phyloP scores from a whole-genome alignment of 805 yeast species.

The Zygoascus flipseniorum region DNA sequence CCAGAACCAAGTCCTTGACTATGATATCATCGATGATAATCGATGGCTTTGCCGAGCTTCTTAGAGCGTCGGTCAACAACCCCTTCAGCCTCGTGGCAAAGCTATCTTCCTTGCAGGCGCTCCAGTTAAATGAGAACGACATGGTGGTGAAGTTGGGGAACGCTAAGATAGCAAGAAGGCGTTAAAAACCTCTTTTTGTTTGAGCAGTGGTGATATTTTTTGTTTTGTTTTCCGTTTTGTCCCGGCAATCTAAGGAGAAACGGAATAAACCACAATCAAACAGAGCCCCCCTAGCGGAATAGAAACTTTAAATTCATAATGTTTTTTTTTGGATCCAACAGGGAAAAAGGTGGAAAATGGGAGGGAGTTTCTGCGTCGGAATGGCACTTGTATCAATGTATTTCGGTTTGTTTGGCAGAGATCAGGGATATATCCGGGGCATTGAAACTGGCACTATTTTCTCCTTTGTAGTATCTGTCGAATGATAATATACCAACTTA shows the following conservation, averaged over 20 bases:
- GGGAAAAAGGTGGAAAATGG: too few species aligned
- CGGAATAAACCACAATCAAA: not conserved
- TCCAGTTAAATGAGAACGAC: conserved; percentile 66
- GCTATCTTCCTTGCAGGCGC: conserved; percentile 55
- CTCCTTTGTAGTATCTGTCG: too few species aligned
- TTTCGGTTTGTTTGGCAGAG: too few species aligned
- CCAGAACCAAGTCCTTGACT: conserved; percentile 50
- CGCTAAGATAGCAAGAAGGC: not conserved
- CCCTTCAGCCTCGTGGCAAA: conserved; percentile 50
- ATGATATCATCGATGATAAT: conserved; percentile 37
- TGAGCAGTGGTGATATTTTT: not conserved
- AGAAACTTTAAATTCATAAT: too few species aligned
- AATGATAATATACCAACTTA: too few species aligned
- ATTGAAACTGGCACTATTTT: too few species aligned
- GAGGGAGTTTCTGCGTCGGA: too few species aligned
- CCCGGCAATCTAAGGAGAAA: not conserved
- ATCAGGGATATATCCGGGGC: too few species aligned
- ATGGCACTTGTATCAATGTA: too few species aligned
- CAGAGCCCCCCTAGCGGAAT: too few species aligned
- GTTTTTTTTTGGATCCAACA: too few species aligned
- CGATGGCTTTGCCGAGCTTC: conserved; percentile 28
- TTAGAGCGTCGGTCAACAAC: conserved; percentile 28
- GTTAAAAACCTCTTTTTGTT: too few species aligned
- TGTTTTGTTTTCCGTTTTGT: not conserved
- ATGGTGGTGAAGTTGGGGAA: conserved; percentile 14